phyloP scores from a whole-genome alignment of 257 asterid species.

The Gentiana dahurica region DNA sequence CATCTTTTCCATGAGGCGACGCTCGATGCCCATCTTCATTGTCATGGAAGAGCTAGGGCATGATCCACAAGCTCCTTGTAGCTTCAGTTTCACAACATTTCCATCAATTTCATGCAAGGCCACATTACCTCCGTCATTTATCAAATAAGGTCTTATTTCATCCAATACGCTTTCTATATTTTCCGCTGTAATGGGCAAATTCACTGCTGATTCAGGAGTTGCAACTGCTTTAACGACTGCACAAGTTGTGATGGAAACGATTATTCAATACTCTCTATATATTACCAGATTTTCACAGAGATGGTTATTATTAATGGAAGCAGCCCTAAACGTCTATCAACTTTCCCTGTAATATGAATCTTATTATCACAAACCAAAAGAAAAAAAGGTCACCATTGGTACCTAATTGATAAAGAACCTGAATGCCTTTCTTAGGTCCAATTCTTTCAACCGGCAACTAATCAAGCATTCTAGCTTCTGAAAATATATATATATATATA shows the following conservation, averaged over 20 bases:
- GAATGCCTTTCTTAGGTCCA: background rate
- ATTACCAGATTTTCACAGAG: too few relatives aligned
- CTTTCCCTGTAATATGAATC: too few relatives aligned
- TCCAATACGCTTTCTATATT: conserved; percentile 88
- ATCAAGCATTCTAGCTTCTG: too few relatives aligned
- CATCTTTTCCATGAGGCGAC: conserved; percentile 84
- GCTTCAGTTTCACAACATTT: conserved; percentile 68
- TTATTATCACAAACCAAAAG: too few relatives aligned
- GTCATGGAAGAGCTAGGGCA: conserved; percentile 85
- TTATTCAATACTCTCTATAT: too few relatives aligned
- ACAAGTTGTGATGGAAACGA: background rate
- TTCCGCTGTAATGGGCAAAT: conserved; percentile 77
- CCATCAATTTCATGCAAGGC: conserved; percentile 93
- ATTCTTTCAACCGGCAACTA: too few relatives aligned
- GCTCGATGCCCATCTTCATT: conserved; percentile 95
- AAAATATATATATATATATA: too few relatives aligned
- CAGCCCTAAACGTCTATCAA: too few relatives aligned
- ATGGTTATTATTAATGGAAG: too few relatives aligned
- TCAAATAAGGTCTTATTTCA: conserved; percentile 87
- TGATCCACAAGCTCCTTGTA: conserved; percentile 99
- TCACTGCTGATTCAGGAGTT: conserved; percentile 54
- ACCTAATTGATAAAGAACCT: background rate
- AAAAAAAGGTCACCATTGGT: background rate
- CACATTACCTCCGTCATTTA: conserved; percentile 97
- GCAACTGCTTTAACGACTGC: conserved; percentile 69